Conservation (phyloP, 192 early-diverging fungal species). For the Allomyces javanicus region DNA sequence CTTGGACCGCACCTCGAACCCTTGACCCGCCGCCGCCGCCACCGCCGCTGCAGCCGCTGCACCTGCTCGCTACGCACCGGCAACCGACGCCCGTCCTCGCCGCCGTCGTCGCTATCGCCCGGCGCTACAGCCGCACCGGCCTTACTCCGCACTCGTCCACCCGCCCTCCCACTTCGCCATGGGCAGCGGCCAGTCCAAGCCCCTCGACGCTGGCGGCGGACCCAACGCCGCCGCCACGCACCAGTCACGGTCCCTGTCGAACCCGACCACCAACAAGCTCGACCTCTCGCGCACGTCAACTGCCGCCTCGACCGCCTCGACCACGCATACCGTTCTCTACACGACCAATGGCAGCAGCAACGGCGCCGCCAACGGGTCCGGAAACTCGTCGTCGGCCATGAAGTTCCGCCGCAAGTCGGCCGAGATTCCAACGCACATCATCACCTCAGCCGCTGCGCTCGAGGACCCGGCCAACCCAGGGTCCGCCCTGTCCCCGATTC, state of each 20-base stretch:
- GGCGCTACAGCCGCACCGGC: no score
- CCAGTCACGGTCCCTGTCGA: not conserved
- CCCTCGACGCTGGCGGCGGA: not conserved
- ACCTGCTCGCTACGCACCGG: no score
- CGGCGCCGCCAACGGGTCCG: not conserved
- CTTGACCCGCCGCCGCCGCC: no score
- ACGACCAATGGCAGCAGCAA: not conserved
- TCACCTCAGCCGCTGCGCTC: not conserved
- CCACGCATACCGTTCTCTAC: not conserved
- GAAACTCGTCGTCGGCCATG: not conserved
- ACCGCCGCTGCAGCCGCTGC: no score
- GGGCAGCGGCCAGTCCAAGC: not conserved
- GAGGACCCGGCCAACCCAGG: not conserved
- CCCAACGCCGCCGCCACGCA: not conserved
- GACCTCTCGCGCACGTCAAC: not conserved
- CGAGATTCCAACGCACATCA: not conserved
- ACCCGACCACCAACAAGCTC: not conserved
- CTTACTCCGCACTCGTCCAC: no score
- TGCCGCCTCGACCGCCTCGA: not conserved
- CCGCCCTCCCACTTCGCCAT: not conserved
- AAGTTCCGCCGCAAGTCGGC: not conserved
- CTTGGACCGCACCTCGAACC: no score
- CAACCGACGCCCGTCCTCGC: no score
- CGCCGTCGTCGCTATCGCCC: no score
- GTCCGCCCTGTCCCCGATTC: not conserved